Evolutionary conservation across 495 filamentous ascomycete genomes (phyloP), one percentile per base, ranked within the genome.

Genomic region (Penicillium robsamsonii): DNA sequence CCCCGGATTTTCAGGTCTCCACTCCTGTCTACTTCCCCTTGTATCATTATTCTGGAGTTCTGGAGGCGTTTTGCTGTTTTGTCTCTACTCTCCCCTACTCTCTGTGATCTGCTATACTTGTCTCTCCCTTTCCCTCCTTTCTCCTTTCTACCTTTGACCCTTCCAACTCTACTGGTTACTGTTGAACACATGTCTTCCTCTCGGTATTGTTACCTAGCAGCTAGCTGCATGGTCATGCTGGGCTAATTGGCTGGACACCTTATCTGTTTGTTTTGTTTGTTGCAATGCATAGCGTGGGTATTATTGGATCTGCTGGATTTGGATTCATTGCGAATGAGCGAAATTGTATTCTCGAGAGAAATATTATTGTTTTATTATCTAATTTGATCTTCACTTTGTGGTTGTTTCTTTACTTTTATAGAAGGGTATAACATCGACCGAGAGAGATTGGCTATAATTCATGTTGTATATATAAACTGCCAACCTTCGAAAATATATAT

Each of bases 231-330:
- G 51, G 38, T 40, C 37, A 54, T 46, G 40, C 20, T 50, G 37
- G 18, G 29, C 45, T 47, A 47, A 53, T 57, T 54, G 25, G 22
- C 29, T 30, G n/a, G 29, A 47, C 30, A 18, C 46, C 44, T 44
- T 49, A 56, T 59, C 59, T 64, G 13, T 62, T 52, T 70, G 47
- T 56, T 66, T 67, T 63, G 64, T 66, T 64, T 57, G 43, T 54
- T 59, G 52, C 60, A 35, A 58, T 68, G 65, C 65, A 68, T 68
- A 68, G 65, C 65, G 65, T 68, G 65, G 63, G 53, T 58, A 53
- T 52, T 59, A 52, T 37, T 59, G 57, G 59, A 44, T 54, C 41
- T 54, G 35, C 13, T 46, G 51, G 57, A 40, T 41, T 31, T 60
- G 41, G 46, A 38, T 38, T 55, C 46, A 44, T 41, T 62, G 58